Evolutionary conservation across 805 yeast species (phyloP).

Genomic region (Pichia nakasei): DNA sequence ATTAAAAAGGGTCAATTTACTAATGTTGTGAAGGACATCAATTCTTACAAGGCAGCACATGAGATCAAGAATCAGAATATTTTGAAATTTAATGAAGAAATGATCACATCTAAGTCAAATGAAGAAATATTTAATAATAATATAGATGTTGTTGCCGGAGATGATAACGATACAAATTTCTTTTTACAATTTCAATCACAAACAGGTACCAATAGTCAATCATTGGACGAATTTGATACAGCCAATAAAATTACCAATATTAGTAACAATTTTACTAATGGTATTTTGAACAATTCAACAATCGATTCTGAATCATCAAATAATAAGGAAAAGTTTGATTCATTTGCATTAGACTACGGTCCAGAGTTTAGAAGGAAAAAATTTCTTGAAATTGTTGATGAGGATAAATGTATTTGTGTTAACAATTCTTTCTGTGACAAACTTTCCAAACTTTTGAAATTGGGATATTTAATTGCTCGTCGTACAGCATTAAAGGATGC

Average conservation of each 20-base stretch:
- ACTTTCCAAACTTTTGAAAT: constrained; percentile 34
- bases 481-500: constrained; percentile 44
- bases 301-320: not conserved
- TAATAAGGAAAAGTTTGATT: not conserved
- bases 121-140: not conserved
- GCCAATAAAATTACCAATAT: not conserved
- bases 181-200: not conserved
- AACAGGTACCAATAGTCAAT: not conserved
- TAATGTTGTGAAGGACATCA: not conserved
- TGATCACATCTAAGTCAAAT: not conserved
- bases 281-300: not conserved
- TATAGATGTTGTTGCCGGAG: not conserved
- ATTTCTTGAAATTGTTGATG: constrained; percentile 32
- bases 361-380: constrained; percentile 18
- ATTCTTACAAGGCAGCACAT: not conserved
- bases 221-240: not conserved
- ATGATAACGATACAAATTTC: not conserved
- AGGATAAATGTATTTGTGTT: constrained; percentile 38
- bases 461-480: constrained; percentile 38
- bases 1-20: not conserved
- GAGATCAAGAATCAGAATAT: not conserved
- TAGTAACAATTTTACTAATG: not conserved
- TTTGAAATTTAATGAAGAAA: not conserved
- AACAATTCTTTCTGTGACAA: constrained; percentile 32
- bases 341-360: constrained; percentile 18